Percentiles rank a stretch among this genome's conserved stretches.
Conservation (phyloP, 352 stramenopile species). For the Peronospora farinosa region DNA sequence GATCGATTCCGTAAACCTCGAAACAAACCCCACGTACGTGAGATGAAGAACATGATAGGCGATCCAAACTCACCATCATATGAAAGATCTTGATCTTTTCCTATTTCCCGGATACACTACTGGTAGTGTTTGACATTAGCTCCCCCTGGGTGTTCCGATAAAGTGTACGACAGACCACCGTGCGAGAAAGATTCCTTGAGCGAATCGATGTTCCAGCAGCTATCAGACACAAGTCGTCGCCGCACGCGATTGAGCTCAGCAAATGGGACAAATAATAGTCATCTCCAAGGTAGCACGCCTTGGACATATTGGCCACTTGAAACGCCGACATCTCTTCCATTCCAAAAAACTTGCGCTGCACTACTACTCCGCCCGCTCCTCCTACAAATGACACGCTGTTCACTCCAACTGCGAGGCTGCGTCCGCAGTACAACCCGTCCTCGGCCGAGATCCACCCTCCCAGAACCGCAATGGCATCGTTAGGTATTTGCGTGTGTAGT, state of each 20-base stretch:
- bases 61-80: constrained; percentile 40
- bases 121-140: constrained; percentile 60
- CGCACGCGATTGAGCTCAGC: constrained; percentile 34
- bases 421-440: constrained; percentile 45
- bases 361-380: constrained; percentile 44
- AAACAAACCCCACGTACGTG: constrained; percentile 28
- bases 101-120: constrained; percentile 45
- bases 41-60: constrained; percentile 38
- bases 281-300: constrained; percentile 43
- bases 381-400: constrained; percentile 53
- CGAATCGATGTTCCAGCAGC: constrained; percentile 33
- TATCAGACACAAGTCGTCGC: constrained; percentile 43
- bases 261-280: constrained; percentile 54
- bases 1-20: constrained; percentile 25
- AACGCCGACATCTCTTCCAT: constrained; percentile 31
- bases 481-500: constrained; percentile 45
- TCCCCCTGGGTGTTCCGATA: constrained; percentile 35
- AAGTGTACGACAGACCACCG: constrained; percentile 29
- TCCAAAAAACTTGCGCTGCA: constrained; percentile 47
- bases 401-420: constrained; percentile 39
- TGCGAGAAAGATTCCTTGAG: constrained; percentile 24
- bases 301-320: constrained; percentile 38
- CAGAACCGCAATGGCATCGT: constrained; percentile 42
- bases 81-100: constrained; percentile 40
- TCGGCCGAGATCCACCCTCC: constrained; percentile 47